Percentiles rank a stretch among this genome's conserved stretches.
Conservation (phyloP, 345 rosid species). For the Combretum micranthum region DNA sequence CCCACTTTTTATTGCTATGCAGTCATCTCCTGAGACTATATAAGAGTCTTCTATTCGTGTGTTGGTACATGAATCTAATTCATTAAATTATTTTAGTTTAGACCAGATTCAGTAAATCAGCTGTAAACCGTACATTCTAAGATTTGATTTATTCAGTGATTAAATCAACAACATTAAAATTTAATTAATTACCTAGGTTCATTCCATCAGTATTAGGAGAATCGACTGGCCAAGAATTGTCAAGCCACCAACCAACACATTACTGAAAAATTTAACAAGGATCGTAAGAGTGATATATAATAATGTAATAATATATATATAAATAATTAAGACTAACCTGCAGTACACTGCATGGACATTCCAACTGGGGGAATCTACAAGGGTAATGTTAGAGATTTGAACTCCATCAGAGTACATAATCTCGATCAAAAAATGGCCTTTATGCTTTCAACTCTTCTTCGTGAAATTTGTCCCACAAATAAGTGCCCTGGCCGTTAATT, state of each 20-base stretch:
- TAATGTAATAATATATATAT: too few species aligned
- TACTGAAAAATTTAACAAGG: slow-evolving; percentile 13
- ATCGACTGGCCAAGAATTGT: slow-evolving; percentile 55
- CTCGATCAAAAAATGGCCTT: slow-evolving; percentile 60
- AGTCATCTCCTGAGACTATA: slow-evolving; percentile 71
- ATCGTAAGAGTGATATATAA: too few species aligned
- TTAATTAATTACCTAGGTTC: slow-evolving; percentile 53
- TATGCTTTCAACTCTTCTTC: slow-evolving; percentile 28
- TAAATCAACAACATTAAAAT: not conserved
- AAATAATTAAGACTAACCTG: slow-evolving; percentile 19
- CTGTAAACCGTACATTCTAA: too few species aligned
- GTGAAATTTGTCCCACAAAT: slow-evolving; percentile 62
- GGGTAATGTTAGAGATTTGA: slow-evolving; percentile 55
- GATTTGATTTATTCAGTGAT: too few species aligned
- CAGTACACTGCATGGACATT: slow-evolving; percentile 57
- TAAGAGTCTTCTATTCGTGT: slow-evolving; percentile 48
- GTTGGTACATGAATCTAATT: slow-evolving; percentile 83
- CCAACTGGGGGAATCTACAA: slow-evolving; percentile 70
- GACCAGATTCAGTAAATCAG: too few species aligned
- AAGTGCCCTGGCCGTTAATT: slow-evolving; percentile 58
- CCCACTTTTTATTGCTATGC: slow-evolving; percentile 72
- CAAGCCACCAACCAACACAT: slow-evolving; percentile 41
- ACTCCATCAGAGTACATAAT: too few species aligned
- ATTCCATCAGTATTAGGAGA: slow-evolving; percentile 85
- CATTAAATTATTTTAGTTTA: too few species aligned